These are phyloP conservation scores for Neofusicoccum sp. DNA, from an alignment of 2,329 filamentous ascomycete species.

Conservation along the genomic window DNA sequence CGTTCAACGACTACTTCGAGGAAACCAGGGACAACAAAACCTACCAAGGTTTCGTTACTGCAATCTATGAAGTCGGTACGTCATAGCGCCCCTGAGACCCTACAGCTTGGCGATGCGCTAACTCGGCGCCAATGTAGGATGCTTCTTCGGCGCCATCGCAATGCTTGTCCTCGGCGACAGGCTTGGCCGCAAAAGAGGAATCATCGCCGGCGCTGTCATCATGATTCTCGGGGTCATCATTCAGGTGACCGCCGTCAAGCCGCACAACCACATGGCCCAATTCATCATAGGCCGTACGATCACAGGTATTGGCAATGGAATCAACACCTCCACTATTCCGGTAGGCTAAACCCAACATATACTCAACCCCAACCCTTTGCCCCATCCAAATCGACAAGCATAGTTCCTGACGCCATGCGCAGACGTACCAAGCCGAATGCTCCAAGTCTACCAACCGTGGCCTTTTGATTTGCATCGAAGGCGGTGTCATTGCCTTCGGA, in stretches of 20 bases:
- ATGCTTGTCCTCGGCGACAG: constrained; percentile 43
- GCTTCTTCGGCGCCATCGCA: constrained; percentile 44
- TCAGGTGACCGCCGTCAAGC: constrained; percentile 39
- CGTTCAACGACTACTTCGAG: constrained; percentile 42
- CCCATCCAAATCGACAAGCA: not conserved
- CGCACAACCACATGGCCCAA: constrained; percentile 46
- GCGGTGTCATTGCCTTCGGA: constrained; percentile 55
- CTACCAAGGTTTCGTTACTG: constrained; percentile 55
- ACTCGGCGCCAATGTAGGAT: constrained; percentile 26
- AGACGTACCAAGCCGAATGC: constrained; percentile 58
- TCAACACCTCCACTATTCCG: constrained; percentile 59
- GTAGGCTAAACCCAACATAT: not conserved
- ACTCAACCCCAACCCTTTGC: too few species aligned
- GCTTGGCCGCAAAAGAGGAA: constrained; percentile 46
- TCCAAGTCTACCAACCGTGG: constrained; percentile 60
- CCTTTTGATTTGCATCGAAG: constrained; percentile 62
- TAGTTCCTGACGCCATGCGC: constrained; percentile 35
- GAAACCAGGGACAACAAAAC: constrained; percentile 46
- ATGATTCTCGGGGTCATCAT: constrained; percentile 50
- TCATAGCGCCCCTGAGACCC: constrained; percentile 39
- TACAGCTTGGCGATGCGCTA: constrained; percentile 1
- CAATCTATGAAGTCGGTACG: constrained; percentile 53
- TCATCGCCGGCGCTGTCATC: constrained; percentile 45
- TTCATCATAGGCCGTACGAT: constrained; percentile 57
- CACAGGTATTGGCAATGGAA: constrained; percentile 58